Percentiles rank a stretch among this genome's conserved stretches.
phyloP scores from a whole-genome alignment of 2,329 filamentous ascomycete species.

The Phaeosphaeria sp. region DNA sequence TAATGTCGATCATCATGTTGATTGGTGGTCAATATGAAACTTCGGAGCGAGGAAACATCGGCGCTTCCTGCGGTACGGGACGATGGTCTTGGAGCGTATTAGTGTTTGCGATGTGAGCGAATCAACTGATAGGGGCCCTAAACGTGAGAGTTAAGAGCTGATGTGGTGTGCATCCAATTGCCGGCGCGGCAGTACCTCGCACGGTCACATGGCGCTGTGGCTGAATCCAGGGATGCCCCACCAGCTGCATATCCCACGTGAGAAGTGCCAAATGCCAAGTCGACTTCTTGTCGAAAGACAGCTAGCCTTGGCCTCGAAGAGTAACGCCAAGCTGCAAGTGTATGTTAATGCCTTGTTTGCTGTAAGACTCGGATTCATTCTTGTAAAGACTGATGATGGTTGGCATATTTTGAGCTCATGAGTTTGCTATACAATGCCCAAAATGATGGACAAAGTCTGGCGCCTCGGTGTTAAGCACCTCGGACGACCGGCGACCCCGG shows the following conservation, averaged over 20 bases:
- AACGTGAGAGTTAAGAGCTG: conserved; percentile 27
- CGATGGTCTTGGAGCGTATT: conserved; percentile 14
- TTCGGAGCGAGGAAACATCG: conserved; percentile 10
- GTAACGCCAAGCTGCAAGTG: conserved; percentile 27
- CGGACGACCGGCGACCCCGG: conserved; percentile 29
- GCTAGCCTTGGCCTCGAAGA: conserved; percentile 25
- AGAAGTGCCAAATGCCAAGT: conserved; percentile 18
- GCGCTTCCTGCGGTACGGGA: conserved; percentile 29
- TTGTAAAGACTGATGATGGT: not conserved
- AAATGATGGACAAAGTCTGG: not conserved
- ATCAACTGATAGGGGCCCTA: conserved; percentile 18
- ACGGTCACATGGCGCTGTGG: not conserved
- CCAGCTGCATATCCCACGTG: conserved; percentile 11
- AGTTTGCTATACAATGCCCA: not conserved
- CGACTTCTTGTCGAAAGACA: conserved; percentile 20
- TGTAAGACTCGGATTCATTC: not conserved
- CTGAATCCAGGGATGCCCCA: conserved; percentile 7
- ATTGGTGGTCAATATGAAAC: conserved; percentile 34
- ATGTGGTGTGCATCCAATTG: conserved; percentile 1
- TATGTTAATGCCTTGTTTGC: conserved; percentile 11
- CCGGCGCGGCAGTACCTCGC: not conserved
- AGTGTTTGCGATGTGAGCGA: conserved; percentile 23
- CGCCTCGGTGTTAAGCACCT: conserved; percentile 16
- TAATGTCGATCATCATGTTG: conserved; percentile 25
- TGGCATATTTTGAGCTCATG: not conserved